Evolutionary conservation across 1,139 yeast species (phyloP).

Genomic region (Suhomyces bokatorum): DNA sequence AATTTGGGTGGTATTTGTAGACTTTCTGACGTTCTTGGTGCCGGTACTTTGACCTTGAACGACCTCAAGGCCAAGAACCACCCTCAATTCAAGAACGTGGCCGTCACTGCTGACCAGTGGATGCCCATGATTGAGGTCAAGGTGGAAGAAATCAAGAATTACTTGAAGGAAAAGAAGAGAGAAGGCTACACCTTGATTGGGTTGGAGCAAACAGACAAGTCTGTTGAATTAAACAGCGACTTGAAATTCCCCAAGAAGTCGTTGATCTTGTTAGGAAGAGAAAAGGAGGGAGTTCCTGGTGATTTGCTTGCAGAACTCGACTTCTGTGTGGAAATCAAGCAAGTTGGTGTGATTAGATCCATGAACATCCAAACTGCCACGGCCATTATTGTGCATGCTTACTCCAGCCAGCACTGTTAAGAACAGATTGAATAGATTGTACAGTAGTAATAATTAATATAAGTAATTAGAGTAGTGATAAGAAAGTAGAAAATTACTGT

Average conservation of each 20-base stretch:
- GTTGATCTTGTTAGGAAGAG: slow-evolving; percentile 76
- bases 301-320: slow-evolving; percentile 79
- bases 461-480: no score
- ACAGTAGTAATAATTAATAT: neutral
- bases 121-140: slow-evolving; percentile 90
- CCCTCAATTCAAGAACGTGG: slow-evolving; percentile 78
- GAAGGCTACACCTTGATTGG: slow-evolving; percentile 89
- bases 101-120: slow-evolving; percentile 94
- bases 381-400: slow-evolving; percentile 90
- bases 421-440: neutral
- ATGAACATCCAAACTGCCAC: slow-evolving; percentile 98
- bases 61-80: slow-evolving; percentile 64
- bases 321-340: slow-evolving; percentile 86
- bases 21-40: slow-evolving; percentile 88
- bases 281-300: slow-evolving; percentile 91
- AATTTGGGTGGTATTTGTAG: slow-evolving; percentile 94
- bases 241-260: slow-evolving; percentile 78
- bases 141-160: slow-evolving; percentile 52
- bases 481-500: neutral
- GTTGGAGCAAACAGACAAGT: slow-evolving; percentile 87
- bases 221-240: slow-evolving; percentile 63
- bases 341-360: slow-evolving; percentile 86
- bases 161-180: slow-evolving; percentile 60
- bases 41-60: slow-evolving; percentile 74
- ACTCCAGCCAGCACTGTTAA: slow-evolving; percentile 70